A percentile compares a stretch with the other conserved stretches of the same genome.
phyloP scores from a whole-genome alignment of 306 rosid genomes.

The Medicago lupulina region DNA sequence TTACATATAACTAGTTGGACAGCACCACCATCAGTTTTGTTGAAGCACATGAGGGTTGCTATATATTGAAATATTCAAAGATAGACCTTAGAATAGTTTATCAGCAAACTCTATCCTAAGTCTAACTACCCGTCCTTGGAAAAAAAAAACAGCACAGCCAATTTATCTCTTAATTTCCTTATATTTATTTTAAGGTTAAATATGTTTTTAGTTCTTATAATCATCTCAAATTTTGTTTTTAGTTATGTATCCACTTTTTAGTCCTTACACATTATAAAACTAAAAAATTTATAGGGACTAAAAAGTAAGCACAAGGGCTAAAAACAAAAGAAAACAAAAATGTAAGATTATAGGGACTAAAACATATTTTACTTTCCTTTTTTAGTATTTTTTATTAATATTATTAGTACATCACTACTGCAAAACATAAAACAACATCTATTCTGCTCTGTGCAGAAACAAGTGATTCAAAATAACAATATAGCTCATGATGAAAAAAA shows the following conservation, averaged over 20 bases:
- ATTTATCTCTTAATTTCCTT: neutral
- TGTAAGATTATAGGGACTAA: neutral
- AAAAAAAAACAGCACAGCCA: conserved; percentile 27
- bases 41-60: neutral
- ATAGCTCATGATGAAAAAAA: neutral
- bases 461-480: conserved; percentile 10
- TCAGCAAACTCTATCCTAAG: conserved; percentile 20
- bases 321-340: too few relatives aligned
- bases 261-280: too few relatives aligned
- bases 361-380: neutral
- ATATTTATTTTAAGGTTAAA: too few relatives aligned
- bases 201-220: too few relatives aligned
- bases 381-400: neutral
- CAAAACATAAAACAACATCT: conserved; percentile 3
- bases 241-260: neutral
- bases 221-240: neutral
- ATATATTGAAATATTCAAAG: conserved; percentile 15
- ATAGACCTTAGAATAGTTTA: conserved; percentile 17
- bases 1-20: neutral
- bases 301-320: neutral
- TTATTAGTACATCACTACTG: neutral
- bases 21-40: neutral
- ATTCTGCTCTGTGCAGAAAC: conserved; percentile 9
- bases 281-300: neutral
- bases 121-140: neutral